Evolutionary conservation across 2,329 filamentous ascomycete species (phyloP).

Genomic region (Pezicula carpinea): DNA sequence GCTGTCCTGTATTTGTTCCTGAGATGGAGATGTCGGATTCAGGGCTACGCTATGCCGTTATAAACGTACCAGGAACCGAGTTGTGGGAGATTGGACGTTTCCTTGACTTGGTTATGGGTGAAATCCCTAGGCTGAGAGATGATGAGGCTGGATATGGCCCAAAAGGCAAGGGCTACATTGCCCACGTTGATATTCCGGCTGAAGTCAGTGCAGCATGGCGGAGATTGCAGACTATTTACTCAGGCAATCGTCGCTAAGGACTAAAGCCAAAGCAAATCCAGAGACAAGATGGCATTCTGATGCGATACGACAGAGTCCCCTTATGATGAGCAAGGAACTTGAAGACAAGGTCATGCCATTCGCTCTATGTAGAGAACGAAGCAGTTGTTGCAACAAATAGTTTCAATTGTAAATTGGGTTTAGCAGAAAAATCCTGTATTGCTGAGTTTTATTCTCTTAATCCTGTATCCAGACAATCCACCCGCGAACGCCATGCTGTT

Average conservation of each 20-base stretch:
- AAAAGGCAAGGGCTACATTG: conserved; percentile 36
- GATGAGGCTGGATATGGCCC: conserved; percentile 39
- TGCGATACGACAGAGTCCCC: too few relatives aligned
- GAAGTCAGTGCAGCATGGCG: conserved; percentile 32
- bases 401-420: too few relatives aligned
- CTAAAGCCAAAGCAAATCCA: too few relatives aligned
- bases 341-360: too few relatives aligned
- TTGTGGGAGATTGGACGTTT: conserved; percentile 37
- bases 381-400: too few relatives aligned
- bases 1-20: conserved; percentile 31
- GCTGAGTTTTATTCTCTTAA: too few relatives aligned
- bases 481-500: too few relatives aligned
- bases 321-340: too few relatives aligned
- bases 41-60: conserved; percentile 9
- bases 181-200: conserved; percentile 36
- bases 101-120: conserved; percentile 36
- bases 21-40: neutral
- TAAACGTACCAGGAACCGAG: conserved; percentile 6
- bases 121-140: conserved; percentile 38
- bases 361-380: too few relatives aligned
- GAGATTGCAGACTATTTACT: neutral
- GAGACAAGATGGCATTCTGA: too few relatives aligned
- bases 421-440: too few relatives aligned
- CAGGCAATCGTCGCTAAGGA: neutral
- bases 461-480: too few relatives aligned